Base-by-base conservation (phyloP, 2,329 filamentous ascomycete species). In the Hypoxylon sp. region DNA sequence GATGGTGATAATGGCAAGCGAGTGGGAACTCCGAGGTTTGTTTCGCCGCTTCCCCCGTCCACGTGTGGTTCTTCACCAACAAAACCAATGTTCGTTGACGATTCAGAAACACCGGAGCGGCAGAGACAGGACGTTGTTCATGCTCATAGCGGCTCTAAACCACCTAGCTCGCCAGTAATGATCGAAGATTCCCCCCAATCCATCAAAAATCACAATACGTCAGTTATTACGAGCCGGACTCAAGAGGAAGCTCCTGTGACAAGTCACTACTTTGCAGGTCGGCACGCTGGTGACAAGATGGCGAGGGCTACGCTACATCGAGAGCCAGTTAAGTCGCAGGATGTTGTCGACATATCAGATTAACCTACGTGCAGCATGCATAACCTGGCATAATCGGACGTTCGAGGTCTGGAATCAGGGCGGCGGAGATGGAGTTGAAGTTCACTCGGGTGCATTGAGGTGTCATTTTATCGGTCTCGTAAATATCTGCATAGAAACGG, bases 31-130 rank as follows among this genome's bases (percentile, higher is more conserved):
- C 52, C 19, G 7, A 63, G 57, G 21, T 72, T 75, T 56, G 32
- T 75, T 50, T 61, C 56, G n/a, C 61, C 59, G 32, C 72, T 65
- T 55, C 66, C 66, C 28, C 65, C 58, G 32, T 67, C 69, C 25
- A 58, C 68, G 45, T 52, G 61, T 49, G 65, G 63, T 23, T 73
- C 67, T 28, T 73, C 73, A 13, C 65, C 71, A 14, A 49, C 38
- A 14, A 71, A 68, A n/a, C 71, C 71, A 7, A 63, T 75, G 28
- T 13, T 72, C n/a, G 58, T 75, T n/a, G 71, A 73, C 10, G 71
- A 73, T 58, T 67, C 62, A 41, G 63, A 71, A 43, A 17, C 28
- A 11, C 41, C 25, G 10, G 57, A 45, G 2, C 30, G 14, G 13
- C 46, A 46, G 6, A 48, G 11, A 6, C 28, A 23, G 36, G 46